Conservation (phyloP, 1,139 yeast species). For the Candida sojae region DNA sequence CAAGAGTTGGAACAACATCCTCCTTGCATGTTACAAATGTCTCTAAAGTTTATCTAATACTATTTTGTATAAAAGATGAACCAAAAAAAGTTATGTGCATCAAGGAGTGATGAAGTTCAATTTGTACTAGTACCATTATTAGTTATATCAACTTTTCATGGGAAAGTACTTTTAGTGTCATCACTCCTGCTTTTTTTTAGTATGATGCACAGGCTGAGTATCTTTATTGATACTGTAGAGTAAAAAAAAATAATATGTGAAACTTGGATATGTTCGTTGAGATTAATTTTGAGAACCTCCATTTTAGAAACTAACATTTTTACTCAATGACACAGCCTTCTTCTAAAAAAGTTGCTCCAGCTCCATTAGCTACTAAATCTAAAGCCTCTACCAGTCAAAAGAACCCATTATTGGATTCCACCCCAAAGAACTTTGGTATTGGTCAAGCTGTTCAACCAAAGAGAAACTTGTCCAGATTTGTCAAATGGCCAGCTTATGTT, state of each 20-base stretch:
- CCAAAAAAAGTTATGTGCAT: constrained; percentile 27
- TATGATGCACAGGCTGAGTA: constrained; percentile 49
- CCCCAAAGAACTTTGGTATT: constrained; percentile 94
- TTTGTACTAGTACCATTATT: constrained; percentile 16
- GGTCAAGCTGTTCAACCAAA: constrained; percentile 95
- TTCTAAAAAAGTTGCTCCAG: constrained; percentile 53
- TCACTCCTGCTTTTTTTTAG: constrained; percentile 28
- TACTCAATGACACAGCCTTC: constrained; percentile 73
- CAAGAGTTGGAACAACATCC: constrained; percentile 28
- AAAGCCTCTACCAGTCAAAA: constrained; percentile 23
- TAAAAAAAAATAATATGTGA: constrained; percentile 12
- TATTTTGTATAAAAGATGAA: constrained; percentile 8
- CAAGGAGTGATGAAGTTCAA: constrained; percentile 32
- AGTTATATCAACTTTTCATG: not conserved
- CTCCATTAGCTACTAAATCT: constrained; percentile 49
- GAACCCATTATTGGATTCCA: constrained; percentile 60
- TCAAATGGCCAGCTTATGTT: constrained; percentile 98
- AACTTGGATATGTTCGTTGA: constrained; percentile 27
- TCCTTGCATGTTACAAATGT: constrained; percentile 19
- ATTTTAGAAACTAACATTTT: constrained; percentile 20
- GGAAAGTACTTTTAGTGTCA: constrained; percentile 12
- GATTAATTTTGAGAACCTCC: constrained; percentile 27
- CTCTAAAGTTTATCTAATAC: too few relatives aligned
- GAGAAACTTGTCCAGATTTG: constrained; percentile 94
- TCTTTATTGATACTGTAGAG: constrained; percentile 44